Evolutionary conservation across 768 basidiomycete species (phyloP), one percentile per base, ranked within the genome.

Genomic region (Porphyrellus cyaneotinctus): DNA sequence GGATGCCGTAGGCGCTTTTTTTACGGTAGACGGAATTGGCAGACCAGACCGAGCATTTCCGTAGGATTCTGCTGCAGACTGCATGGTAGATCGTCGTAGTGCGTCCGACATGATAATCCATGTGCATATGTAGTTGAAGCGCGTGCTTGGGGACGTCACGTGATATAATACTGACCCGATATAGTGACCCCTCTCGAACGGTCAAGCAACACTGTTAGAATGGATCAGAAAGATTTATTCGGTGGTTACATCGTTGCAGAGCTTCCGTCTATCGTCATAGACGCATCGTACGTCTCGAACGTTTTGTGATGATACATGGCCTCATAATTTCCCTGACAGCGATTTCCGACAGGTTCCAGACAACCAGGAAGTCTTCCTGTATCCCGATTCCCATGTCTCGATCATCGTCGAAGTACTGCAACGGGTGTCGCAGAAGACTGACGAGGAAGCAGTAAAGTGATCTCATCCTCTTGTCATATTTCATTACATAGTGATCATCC

Each of bases 341-440:
- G 72, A 77, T 45, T 53, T 85, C 7, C 91, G 95, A 49, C 90
- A 97, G 71, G 76, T 99, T 13, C 95, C 97, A 14, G 88, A 98
- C 66, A 92, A 83, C 5, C 95, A 99, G 69, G 97, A 98, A 65
- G 95, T 97, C 37, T 88, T 92, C 70, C 67, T 97, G 51, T 85
- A 84, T 49, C 79, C 80, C 7, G 70, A 81, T 43, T 87, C 84
- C 6, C 77, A 77, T 44, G 74, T 84, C 59, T 92, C 87, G 63
- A 78, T 95, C 56, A 79, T 98, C 45, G 70, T 97, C 24, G 97
- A 99, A 65, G 80, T 97, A 22, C 73, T 97, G 13, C 70, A 91
- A 66, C 76, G 83, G 52, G 91, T 95, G 23, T 75, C 83, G 31
- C 68, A 71, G n/a, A 57, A 64, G 13, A 76, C 82, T 51, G 74